Base-by-base conservation (phyloP, 192 early-diverging fungal species). In the Coemansia sp. region DNA sequence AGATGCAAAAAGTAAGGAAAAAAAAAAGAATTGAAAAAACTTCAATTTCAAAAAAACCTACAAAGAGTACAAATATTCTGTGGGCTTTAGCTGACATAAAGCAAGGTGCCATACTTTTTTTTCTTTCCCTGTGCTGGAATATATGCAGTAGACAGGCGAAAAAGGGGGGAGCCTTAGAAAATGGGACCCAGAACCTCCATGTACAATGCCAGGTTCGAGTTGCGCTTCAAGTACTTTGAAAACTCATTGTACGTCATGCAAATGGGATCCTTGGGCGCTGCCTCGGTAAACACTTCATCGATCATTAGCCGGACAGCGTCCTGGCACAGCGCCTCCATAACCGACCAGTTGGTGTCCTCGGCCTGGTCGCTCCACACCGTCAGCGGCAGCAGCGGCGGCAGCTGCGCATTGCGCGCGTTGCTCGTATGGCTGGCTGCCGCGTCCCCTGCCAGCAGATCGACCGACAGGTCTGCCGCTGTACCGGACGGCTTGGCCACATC, bases 281-380 rank as follows among this genome's bases (percentile, higher is more conserved):
- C 84, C 41, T 79, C 81, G 18, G 62, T 60, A 57, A 94, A 94
- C 11, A 91, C 89, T 62, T 87, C 90, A 38, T 92, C 88, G 14
- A 96, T 90, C 89, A 98, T 92, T 51, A 97, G 91, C 47, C 90
- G 84, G 39, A 97, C 91, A 0, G 96, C 92, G 56, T 93, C 92
- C 62, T 93, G 92, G 11, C 85, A 84, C 84, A 98, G 87, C 9
- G 88, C 85, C 66, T 98, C 93, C 84, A 96, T 90, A 28, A 94
- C 84, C 0, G 96, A 87, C 70, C 87, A 88, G 18, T 87, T 87
- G 60, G 85, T 73, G 56, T 88, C 80, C 57, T 66, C 66, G 18
- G 46, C 51, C 6, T 39, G 44, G 49, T 80, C 82, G 58, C 70
- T 69, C 59, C 77, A 83, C 54, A 77, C 50, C 3, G 69, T 69